These are phyloP conservation scores for Ceratobasidium sp. DNA, from an alignment of 1,284 basidiomycete species.

Conservation along the genomic window DNA sequence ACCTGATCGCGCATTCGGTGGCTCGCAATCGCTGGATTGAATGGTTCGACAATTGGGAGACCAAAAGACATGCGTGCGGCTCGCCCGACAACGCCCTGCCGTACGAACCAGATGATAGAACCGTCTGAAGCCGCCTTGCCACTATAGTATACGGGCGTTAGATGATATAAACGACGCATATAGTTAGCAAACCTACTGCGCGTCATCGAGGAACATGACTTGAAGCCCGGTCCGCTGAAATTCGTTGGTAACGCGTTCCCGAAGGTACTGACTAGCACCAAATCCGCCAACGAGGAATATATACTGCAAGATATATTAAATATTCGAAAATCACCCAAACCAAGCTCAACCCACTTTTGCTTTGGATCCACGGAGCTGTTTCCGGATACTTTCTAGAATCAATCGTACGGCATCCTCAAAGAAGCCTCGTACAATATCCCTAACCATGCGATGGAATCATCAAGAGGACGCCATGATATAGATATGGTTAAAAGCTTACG, in stretches of 20 bases:
- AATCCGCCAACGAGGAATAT: constrained; percentile 42
- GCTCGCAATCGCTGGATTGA: neutral
- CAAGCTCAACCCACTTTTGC: neutral
- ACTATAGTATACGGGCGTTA: neutral
- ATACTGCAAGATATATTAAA: neutral
- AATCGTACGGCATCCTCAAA: constrained; percentile 15
- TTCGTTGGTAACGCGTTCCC: neutral
- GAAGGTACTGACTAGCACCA: constrained; percentile 32
- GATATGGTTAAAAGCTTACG: neutral
- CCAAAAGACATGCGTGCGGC: constrained; percentile 36
- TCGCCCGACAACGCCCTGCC: constrained; percentile 22
- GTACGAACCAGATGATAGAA: constrained; percentile 23
- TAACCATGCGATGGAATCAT: neutral
- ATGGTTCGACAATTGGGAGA: neutral
- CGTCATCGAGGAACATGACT: constrained; percentile 28
- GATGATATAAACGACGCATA: neutral
- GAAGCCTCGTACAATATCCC: constrained; percentile 23
- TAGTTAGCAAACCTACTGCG: neutral
- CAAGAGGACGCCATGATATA: neutral
- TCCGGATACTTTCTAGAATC: constrained; percentile 11
- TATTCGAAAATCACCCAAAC: too few species aligned
- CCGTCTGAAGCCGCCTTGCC: constrained; percentile 28
- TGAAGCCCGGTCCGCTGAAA: neutral
- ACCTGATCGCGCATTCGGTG: neutral
- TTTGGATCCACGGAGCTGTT: constrained; percentile 9